phyloP scores from a whole-genome alignment of 2,329 filamentous ascomycete genomes.

The Conoideocrella luteorostrata region DNA sequence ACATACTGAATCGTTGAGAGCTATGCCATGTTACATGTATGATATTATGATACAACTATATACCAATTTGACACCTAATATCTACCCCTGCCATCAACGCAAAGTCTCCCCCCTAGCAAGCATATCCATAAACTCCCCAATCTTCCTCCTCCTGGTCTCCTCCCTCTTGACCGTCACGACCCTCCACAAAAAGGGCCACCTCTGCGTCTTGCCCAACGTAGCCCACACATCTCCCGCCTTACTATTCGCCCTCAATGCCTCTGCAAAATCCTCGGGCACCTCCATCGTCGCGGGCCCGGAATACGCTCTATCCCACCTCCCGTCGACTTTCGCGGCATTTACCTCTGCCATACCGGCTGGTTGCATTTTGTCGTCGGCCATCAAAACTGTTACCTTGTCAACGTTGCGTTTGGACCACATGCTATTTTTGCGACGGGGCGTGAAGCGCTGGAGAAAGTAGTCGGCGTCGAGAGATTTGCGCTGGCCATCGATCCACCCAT shows the following conservation, averaged over 20 bases:
- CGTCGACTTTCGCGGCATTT: slow-evolving; percentile 49
- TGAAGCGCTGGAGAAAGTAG: slow-evolving; percentile 51
- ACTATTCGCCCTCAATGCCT: slow-evolving; percentile 30
- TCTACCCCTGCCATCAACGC: no score
- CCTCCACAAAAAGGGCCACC: slow-evolving; percentile 39
- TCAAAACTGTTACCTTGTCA: slow-evolving; percentile 38
- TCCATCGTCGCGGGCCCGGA: slow-evolving; percentile 39
- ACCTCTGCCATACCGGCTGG: slow-evolving; percentile 42
- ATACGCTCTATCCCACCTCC: slow-evolving; percentile 53
- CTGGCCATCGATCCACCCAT: slow-evolving; percentile 59
- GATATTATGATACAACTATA: background rate
- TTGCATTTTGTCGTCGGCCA: slow-evolving; percentile 40
- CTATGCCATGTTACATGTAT: background rate
- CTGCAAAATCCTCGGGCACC: slow-evolving; percentile 43
- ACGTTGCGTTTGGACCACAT: slow-evolving; percentile 57
- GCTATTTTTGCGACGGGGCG: slow-evolving; percentile 45
- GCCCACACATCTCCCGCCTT: slow-evolving; percentile 26
- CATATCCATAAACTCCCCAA: slow-evolving; percentile 34
- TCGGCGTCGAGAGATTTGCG: slow-evolving; percentile 34
- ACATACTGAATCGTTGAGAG: background rate
- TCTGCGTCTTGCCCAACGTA: slow-evolving; percentile 38
- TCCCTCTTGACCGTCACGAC: slow-evolving; percentile 34
- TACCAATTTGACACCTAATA: no score
- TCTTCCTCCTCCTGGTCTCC: slow-evolving; percentile 29
- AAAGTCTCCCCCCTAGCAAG: slow-evolving; percentile 28